Evolutionary conservation across 345 rosid species (phyloP).

Genomic region (Pistacia integerrima): DNA sequence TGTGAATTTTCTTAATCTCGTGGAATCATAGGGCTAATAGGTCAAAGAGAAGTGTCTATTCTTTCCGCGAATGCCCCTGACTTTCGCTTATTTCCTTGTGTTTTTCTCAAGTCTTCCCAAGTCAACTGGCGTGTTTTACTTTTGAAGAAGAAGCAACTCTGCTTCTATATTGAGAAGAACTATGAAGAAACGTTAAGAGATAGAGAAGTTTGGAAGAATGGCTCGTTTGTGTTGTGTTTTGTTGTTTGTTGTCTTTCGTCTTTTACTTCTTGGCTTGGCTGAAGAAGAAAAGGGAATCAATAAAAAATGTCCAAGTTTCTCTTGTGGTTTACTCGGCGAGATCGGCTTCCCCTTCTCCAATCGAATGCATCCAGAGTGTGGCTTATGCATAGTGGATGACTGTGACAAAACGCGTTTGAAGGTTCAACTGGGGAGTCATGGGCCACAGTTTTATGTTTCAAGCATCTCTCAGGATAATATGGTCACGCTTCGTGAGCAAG

Average conservation of each 20-base stretch:
- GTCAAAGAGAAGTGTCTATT: too few species aligned
- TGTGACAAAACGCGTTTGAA: constrained; percentile 18
- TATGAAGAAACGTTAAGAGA: too few species aligned
- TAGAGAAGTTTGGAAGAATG: not conserved
- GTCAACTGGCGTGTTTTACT: too few species aligned
- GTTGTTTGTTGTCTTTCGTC: constrained; percentile 5
- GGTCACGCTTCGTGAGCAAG: constrained; percentile 22
- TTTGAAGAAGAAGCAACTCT: not conserved
- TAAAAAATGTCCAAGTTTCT: not conserved
- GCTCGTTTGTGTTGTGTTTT: not conserved
- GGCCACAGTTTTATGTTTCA: constrained; percentile 22
- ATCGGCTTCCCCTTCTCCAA: constrained; percentile 26
- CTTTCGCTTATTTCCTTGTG: too few species aligned
- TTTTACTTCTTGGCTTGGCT: not conserved
- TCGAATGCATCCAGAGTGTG: constrained; percentile 19
- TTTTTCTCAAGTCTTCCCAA: too few species aligned
- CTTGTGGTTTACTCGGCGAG: constrained; percentile 30
- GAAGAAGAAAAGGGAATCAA: not conserved
- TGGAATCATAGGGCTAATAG: too few species aligned
- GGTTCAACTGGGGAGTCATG: constrained; percentile 35
- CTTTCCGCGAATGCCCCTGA: too few species aligned
- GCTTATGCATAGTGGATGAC: constrained; percentile 28
- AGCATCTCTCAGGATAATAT: constrained; percentile 35
- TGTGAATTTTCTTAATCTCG: not conserved
- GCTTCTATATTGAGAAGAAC: too few species aligned